Conservation (phyloP, 306 rosid species). For the Quillaja saponaria region DNA sequence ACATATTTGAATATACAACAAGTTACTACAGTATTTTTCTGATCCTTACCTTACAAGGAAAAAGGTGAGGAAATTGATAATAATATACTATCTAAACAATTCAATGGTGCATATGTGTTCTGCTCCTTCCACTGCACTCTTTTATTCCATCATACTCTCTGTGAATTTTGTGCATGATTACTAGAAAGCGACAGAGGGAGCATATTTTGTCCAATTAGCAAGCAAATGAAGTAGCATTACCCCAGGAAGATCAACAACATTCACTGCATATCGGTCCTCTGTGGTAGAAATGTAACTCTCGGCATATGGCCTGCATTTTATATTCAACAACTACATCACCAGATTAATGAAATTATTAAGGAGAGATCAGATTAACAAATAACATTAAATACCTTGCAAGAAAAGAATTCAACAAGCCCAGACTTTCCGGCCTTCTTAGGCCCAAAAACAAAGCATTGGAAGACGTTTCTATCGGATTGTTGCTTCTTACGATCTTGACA, state of each 20-base stretch:
- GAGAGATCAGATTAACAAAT: constrained; percentile 12
- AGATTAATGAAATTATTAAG: constrained; percentile 6
- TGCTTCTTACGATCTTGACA: constrained; percentile 89
- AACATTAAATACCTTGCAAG: constrained; percentile 62
- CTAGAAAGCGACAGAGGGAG: no score
- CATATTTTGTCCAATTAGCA: constrained; percentile 2
- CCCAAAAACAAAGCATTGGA: constrained; percentile 95
- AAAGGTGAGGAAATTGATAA: no score
- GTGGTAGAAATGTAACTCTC: constrained; percentile 64
- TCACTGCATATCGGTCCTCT: constrained; percentile 80
- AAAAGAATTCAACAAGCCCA: constrained; percentile 75
- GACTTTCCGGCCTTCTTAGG: constrained; percentile 93
- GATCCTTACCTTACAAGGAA: no score
- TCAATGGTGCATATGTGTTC: no score
- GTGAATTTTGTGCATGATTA: no score
- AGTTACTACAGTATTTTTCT: no score
- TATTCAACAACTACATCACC: constrained; percentile 20
- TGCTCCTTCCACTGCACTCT: no score
- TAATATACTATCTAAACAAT: no score
- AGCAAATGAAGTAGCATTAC: constrained; percentile 25
- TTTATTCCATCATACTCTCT: no score
- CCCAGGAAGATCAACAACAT: constrained; percentile 44
- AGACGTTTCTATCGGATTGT: constrained; percentile 72
- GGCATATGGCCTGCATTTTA: constrained; percentile 57
- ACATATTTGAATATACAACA: no score